Conservation (phyloP, 2,329 filamentous ascomycete genomes). For the Calonectria honghensis region DNA sequence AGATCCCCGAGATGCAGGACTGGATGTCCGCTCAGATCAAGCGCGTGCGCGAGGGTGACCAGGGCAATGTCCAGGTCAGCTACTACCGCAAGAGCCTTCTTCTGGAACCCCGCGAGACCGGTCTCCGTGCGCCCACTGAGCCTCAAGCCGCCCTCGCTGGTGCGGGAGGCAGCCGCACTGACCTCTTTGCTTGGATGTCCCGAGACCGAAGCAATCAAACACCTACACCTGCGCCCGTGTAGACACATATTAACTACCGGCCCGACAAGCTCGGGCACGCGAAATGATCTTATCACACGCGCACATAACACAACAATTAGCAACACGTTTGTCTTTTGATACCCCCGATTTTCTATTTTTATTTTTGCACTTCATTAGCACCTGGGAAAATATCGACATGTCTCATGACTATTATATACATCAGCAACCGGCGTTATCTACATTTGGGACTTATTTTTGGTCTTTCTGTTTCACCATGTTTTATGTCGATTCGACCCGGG, state of each 20-base stretch:
- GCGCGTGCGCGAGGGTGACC: slow-evolving; percentile 79
- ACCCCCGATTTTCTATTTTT: slow-evolving; percentile 56
- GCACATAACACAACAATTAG: slow-evolving; percentile 56
- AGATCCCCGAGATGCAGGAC: slow-evolving; percentile 91
- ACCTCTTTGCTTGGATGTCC: slow-evolving; percentile 72
- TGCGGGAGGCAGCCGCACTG: slow-evolving; percentile 59
- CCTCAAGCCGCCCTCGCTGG: slow-evolving; percentile 56
- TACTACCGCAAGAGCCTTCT: slow-evolving; percentile 89
- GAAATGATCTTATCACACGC: slow-evolving; percentile 44
- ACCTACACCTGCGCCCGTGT: slow-evolving; percentile 54
- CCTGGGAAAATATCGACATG: slow-evolving; percentile 55
- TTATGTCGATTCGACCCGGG: slow-evolving; percentile 44
- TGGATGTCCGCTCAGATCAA: slow-evolving; percentile 91
- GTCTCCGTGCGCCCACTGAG: slow-evolving; percentile 58
- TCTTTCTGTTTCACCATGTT: slow-evolving; percentile 47
- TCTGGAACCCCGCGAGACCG: slow-evolving; percentile 83
- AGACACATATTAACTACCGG: slow-evolving; percentile 30
- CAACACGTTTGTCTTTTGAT: slow-evolving; percentile 61
- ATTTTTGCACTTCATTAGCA: slow-evolving; percentile 52
- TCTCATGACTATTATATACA: slow-evolving; percentile 57
- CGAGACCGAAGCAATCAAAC: slow-evolving; percentile 64
- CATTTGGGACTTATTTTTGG: slow-evolving; percentile 47
- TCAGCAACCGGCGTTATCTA: slow-evolving; percentile 56
- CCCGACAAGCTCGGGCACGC: slow-evolving; percentile 24
- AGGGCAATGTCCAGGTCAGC: slow-evolving; percentile 74